Base-by-base conservation (phyloP, 2,329 filamentous ascomycete genomes). In the Drechslera avenae region DNA sequence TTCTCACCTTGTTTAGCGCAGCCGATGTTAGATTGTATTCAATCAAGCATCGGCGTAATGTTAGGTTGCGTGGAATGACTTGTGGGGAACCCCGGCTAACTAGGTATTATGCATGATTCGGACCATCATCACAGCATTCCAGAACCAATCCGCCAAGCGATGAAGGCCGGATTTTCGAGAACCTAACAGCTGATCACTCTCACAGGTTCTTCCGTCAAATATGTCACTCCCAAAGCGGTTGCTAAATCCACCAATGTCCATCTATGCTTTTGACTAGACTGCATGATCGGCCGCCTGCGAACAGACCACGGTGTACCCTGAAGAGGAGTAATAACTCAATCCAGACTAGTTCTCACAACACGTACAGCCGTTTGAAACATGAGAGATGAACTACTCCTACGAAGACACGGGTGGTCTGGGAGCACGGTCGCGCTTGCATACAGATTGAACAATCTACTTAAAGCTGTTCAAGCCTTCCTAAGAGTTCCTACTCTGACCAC, bases 1-100 rank as follows among this genome's bases (percentile, higher is more conserved):
- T 19, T 21, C 34, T 17, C 21, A 23, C 34, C 19, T 18, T 19
- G 28, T 26, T 5, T 36, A 45, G 42, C 44, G 44, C 39, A 21
- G 34, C 46, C 46, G 49, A 43, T 39, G 39, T 52, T 57, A 60
- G 53, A 60, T 63, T 60, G 37, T 41, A 42, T 31, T 52, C 52
- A 62, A 62, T 65, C 18, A 62, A 58, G 43, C 52, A 54, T 58
- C 59, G 59, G 57, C 40, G 46, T 59, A 56, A 53, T 55, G 50
- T 56, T 58, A 21, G 16, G 34, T 37, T 32, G 42, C 26, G 26
- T 13, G 14, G 49, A 30, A 36, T 23, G 14, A 52, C 39, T 28
- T 60, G 55, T 56, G 53, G 51, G 46, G 50, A 55, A 44, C 26
- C 33, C 40, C 33, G 39, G 44, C 40, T 26, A 32, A 21, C 35